These are phyloP conservation scores for Xylaria polymorpha DNA, from an alignment of 2,329 filamentous ascomycete genomes.

Conservation along the genomic window DNA sequence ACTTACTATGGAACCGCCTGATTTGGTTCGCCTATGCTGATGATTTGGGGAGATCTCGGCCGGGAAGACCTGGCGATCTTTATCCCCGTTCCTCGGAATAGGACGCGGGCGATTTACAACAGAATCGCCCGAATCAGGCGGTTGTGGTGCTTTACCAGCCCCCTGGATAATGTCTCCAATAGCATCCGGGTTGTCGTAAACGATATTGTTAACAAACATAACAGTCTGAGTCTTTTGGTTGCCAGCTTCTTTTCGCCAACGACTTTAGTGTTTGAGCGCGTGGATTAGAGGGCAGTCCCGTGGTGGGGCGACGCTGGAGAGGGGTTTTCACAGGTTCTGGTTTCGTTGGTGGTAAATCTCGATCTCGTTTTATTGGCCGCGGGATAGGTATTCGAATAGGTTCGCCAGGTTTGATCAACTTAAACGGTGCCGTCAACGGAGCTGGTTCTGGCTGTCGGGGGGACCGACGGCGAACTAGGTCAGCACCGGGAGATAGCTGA, in stretches of 20 bases:
- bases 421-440: slow-evolving; percentile 41
- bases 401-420: slow-evolving; percentile 46
- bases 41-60: slow-evolving; percentile 55
- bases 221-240: slow-evolving; percentile 59
- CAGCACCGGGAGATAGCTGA: slow-evolving; percentile 63
- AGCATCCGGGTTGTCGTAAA: slow-evolving; percentile 63
- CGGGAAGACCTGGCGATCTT: slow-evolving; percentile 61
- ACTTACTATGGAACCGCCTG: slow-evolving; percentile 58
- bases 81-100: slow-evolving; percentile 61
- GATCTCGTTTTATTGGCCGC: slow-evolving; percentile 50
- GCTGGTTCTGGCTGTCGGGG: slow-evolving; percentile 54
- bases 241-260: slow-evolving; percentile 45
- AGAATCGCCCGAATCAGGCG: slow-evolving; percentile 51
- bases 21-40: slow-evolving; percentile 62
- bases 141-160: slow-evolving; percentile 51
- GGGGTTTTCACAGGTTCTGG: slow-evolving; percentile 54
- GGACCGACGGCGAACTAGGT: slow-evolving; percentile 64
- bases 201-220: slow-evolving; percentile 67
- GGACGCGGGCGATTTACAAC: slow-evolving; percentile 67
- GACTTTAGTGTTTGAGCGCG: slow-evolving; percentile 53
- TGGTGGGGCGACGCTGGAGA: slow-evolving; percentile 58
- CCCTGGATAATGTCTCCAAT: slow-evolving; percentile 63
- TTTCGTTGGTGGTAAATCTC: slow-evolving; percentile 43
- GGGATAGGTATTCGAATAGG: slow-evolving; percentile 51
- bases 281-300: slow-evolving; percentile 62